Base-by-base conservation (phyloP, 345 rosid genomes). In the Eucalyptus tenuipes region DNA sequence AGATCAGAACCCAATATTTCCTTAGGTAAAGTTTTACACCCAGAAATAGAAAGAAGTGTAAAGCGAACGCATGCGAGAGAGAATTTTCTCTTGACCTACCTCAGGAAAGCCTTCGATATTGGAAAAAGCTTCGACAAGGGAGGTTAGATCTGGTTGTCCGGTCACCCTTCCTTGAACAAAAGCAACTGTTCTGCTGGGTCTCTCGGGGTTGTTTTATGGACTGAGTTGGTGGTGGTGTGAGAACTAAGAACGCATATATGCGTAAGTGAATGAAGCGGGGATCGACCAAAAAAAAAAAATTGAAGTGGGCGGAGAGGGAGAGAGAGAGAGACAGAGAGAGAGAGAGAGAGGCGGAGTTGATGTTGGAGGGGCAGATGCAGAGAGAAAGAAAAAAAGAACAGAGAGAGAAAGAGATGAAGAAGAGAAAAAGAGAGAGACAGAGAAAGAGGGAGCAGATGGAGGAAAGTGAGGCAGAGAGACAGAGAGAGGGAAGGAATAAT, bases 401-500 rank as follows among this genome's bases (percentile, higher is more conserved):
- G 42, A 45, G 57, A 45, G 55, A 86, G 84, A 88, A 90, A 29
- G 87, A 87, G 87, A 81, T 86, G 85, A 40, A 52, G 88, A 85
- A 16, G 64, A 29, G 33, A 48, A 53, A 53, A 44, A 68, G 29
- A 40, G 59, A 44, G 87, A 40, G 88, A 10, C 16, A 68, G 86
- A 57, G 89, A 85, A 49, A 88, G 85, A 68, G 61, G 49, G 81
- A 47, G 22, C 80, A 27, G 18, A 10, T 71, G 87, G 47, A 44
- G 82, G 18, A 49, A 42, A 53, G 37, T 85, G 5, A 57, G 48
- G 55, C 86, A 84, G 89, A 89, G 84, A 88, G 91, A 92, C 50
- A 90, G 92, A 90, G 82, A 89, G 92, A 90, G 89, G 93, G 49
- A 90, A 90, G 93, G 93, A 94, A 95, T 95, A 90, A 95, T 92